These are phyloP conservation scores for Quercus parvula DNA, from an alignment of 306 rosid species.

Conservation along the genomic window DNA sequence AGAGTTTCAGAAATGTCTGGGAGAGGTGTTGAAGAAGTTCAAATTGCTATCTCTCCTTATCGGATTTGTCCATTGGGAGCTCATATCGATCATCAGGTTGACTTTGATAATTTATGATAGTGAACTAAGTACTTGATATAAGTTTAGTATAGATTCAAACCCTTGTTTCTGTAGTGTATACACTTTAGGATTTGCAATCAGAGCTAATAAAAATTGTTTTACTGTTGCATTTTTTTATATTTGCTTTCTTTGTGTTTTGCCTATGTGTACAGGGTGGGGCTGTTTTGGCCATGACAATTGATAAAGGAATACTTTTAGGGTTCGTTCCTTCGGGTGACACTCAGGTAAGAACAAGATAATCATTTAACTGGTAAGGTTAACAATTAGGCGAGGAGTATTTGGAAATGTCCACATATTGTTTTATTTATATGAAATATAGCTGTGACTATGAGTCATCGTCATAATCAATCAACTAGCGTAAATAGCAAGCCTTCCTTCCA, in stretches of 20 bases:
- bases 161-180: neutral
- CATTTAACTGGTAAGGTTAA: slow-evolving; percentile 5
- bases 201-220: neutral
- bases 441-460: neutral
- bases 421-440: neutral
- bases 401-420: neutral
- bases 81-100: slow-evolving; percentile 96
- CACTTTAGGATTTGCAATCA: neutral
- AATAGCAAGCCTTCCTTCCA: neutral
- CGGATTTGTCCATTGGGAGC: slow-evolving; percentile 98
- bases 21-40: slow-evolving; percentile 52
- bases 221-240: neutral
- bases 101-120: slow-evolving; percentile 11
- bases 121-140: neutral
- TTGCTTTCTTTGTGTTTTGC: neutral
- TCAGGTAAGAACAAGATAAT: slow-evolving; percentile 40
- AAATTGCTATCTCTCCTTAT: slow-evolving; percentile 80
- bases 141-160: neutral
- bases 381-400: slow-evolving; percentile 5
- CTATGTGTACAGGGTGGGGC: slow-evolving; percentile 68
- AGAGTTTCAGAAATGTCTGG: slow-evolving; percentile 59
- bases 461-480: neutral
- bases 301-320: slow-evolving; percentile 84
- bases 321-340: slow-evolving; percentile 69
- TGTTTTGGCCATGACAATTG: slow-evolving; percentile 83